Conservation (phyloP, 2,329 filamentous ascomycete genomes). For the Arthroderma sp. region DNA sequence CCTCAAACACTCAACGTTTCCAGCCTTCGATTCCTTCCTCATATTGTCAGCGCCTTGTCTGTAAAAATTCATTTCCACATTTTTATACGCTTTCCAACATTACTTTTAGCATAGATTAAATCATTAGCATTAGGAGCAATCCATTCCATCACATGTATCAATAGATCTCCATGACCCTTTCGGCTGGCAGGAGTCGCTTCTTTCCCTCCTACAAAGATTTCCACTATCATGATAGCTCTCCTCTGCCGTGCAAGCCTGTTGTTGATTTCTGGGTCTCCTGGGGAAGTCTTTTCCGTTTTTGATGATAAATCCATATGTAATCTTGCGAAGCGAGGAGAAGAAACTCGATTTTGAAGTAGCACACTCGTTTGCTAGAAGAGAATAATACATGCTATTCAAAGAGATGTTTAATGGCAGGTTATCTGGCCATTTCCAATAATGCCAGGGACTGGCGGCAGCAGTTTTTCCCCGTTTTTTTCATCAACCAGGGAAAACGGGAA, state of each 20-base stretch:
- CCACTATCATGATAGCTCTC: background rate
- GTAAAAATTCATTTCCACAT: background rate
- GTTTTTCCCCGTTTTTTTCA: background rate
- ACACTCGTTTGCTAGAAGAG: background rate
- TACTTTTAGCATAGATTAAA: conserved; percentile 1
- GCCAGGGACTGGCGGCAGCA: background rate
- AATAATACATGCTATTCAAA: background rate
- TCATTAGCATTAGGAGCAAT: conserved; percentile 3
- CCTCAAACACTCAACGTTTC: background rate
- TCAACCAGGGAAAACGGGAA: background rate
- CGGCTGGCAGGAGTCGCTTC: background rate
- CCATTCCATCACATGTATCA: background rate
- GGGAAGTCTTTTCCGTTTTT: background rate
- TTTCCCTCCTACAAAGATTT: background rate
- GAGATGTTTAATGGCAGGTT: background rate
- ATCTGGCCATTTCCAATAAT: background rate
- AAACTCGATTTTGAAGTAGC: background rate
- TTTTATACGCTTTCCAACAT: background rate
- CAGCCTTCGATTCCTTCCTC: background rate
- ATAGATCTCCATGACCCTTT: background rate
- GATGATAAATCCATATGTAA: background rate
- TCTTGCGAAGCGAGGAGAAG: background rate
- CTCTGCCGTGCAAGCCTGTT: background rate
- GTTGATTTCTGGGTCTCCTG: too few relatives aligned
- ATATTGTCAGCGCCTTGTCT: background rate